These are phyloP conservation scores for Dorcoceras hygrometricum DNA, from an alignment of 257 asterid genomes.

Conservation along the genomic window DNA sequence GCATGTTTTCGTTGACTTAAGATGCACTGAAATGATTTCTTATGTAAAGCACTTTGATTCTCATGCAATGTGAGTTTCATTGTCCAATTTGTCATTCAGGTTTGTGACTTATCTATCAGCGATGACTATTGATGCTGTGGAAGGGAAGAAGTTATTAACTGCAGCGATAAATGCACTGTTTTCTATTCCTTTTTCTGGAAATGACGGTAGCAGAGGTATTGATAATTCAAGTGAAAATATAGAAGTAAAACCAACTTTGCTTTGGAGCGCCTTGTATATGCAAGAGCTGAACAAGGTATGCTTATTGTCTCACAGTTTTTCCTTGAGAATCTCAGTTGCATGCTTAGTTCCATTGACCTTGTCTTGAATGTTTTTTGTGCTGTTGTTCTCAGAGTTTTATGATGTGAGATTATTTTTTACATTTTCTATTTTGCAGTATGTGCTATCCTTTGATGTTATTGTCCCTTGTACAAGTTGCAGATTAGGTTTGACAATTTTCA, in stretches of 20 bases:
- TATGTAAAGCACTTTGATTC: constrained; percentile 19
- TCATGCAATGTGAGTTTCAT: constrained; percentile 17
- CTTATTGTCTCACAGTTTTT: constrained; percentile 16
- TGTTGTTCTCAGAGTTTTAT: constrained; percentile 18
- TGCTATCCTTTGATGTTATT: neutral
- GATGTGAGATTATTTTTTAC: neutral
- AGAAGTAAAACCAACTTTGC: constrained; percentile 61
- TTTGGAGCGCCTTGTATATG: constrained; percentile 68
- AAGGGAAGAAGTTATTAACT: constrained; percentile 64
- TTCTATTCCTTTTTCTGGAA: constrained; percentile 38
- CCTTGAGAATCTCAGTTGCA: constrained; percentile 1
- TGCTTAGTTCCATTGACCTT: neutral
- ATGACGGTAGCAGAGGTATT: constrained; percentile 26
- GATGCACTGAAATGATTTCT: neutral
- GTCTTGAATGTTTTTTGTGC: constrained; percentile 19
- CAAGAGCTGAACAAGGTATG: constrained; percentile 67
- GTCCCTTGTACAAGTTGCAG: neutral
- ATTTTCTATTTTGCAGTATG: neutral
- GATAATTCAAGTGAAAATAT: constrained; percentile 35
- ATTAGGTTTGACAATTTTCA: neutral
- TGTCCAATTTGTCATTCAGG: constrained; percentile 43
- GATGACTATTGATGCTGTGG: constrained; percentile 48
- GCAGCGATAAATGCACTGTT: constrained; percentile 67
- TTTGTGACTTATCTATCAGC: constrained; percentile 76
- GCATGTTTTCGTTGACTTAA: neutral